Evolutionary conservation across 2,329 filamentous ascomycete genomes (phyloP).

Genomic region (Zopfia rhizophila): DNA sequence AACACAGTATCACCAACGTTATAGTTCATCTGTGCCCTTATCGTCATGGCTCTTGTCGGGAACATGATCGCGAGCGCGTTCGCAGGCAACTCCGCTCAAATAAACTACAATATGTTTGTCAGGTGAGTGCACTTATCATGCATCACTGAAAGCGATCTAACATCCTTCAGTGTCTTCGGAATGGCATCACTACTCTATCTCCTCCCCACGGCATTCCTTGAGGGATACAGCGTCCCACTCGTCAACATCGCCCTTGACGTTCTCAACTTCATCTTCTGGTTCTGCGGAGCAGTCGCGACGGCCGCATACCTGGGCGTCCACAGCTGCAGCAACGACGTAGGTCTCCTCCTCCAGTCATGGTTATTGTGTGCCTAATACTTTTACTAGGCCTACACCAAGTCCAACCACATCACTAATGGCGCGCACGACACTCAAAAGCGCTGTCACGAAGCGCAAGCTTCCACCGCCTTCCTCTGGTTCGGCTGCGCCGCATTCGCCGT

Average conservation of each 20-base stretch:
- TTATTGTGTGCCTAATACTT: neutral
- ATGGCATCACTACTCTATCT: slow-evolving; percentile 75
- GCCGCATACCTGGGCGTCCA: slow-evolving; percentile 74
- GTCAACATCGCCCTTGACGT: slow-evolving; percentile 67
- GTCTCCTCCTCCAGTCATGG: slow-evolving; percentile 41
- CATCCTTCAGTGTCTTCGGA: slow-evolving; percentile 69
- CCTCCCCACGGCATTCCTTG: slow-evolving; percentile 65
- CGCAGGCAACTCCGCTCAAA: slow-evolving; percentile 65
- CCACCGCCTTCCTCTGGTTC: slow-evolving; percentile 82
- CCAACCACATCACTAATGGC: slow-evolving; percentile 71
- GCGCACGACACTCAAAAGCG: slow-evolving; percentile 69
- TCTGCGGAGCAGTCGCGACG: slow-evolving; percentile 76
- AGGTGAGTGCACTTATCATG: no score
- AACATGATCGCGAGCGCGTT: slow-evolving; percentile 68
- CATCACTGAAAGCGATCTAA: no score
- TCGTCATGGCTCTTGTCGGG: slow-evolving; percentile 70
- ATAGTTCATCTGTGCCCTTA: slow-evolving; percentile 68
- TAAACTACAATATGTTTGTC: slow-evolving; percentile 76
- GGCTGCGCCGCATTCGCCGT: slow-evolving; percentile 71
- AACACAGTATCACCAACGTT: slow-evolving; percentile 13
- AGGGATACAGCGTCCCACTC: slow-evolving; percentile 63
- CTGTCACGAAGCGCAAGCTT: slow-evolving; percentile 80
- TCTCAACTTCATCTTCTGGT: slow-evolving; percentile 72
- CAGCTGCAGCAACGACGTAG: slow-evolving; percentile 71
- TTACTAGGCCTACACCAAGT: slow-evolving; percentile 53